Base-by-base conservation (phyloP, 179 eudicot genomes). In the Drosera spatulata region DNA sequence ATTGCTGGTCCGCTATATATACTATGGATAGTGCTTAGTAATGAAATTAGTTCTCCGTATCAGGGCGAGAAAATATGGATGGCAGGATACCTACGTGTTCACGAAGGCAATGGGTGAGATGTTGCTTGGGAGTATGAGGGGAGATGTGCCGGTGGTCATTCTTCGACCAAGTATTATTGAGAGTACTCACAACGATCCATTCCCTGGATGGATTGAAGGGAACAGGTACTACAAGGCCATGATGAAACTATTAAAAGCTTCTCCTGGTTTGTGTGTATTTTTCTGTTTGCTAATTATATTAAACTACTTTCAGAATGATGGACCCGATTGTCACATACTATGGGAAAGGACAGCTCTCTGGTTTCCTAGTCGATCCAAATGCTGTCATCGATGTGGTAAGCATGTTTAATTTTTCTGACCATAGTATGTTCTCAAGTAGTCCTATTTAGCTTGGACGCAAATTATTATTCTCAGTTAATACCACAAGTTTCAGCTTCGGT, bases 61-160 rank as follows among this genome's bases (percentile, higher is more conserved):
- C 33, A 22, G 99, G 83, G 96, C 99, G n/a, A 78, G 83, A 63
- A 79, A 83, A 66, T 72, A 85, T 41, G 99, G 99, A 10, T 94
- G 99, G 99, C 99, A 86, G 82, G 97, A 94, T 66, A 90, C 97
- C 0, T 94, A 94, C 40, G 97, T 85, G 46, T 94, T 90, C 73
- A 94, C 96, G 13, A 94, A 94, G 73, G 99, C 99, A n/a, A 94
- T 94, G 97, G 97, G 99, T 54, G 99, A 94, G 67, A 94, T 94
- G 97, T 49, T 90, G 72, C 79, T 94, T 22, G 85, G 83, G 66
- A 80, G 74, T 49, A 69, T 77, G 77, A 77, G 91, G 73, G 95
- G 91, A 44, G 94, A 94, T 54, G 76, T 87, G 43, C 97, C 99
- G 0, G 82, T 87, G 5, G 96, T 94, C 67, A 82, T 94, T 62